Conservation (phyloP, 176 grass and related monocot species). For the Pontederia paniculata region DNA sequence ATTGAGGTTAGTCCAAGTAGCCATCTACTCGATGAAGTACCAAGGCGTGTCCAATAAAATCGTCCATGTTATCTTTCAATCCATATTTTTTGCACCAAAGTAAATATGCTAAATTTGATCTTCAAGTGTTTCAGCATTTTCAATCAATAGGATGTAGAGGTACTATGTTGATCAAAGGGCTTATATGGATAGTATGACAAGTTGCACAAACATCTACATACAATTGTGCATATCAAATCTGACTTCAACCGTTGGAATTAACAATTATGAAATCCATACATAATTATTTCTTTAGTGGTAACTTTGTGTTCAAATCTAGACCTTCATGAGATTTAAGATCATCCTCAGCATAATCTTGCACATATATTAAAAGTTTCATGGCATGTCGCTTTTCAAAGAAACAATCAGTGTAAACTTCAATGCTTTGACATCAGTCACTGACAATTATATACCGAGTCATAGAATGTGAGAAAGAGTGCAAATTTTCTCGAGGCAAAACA, state of each 20-base stretch:
- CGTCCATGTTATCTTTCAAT: slow-evolving; percentile 76
- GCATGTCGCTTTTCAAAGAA: slow-evolving; percentile 87
- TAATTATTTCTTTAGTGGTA: slow-evolving; percentile 72
- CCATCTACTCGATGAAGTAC: slow-evolving; percentile 82
- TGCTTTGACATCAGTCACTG: slow-evolving; percentile 80
- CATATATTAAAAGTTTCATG: slow-evolving; percentile 87
- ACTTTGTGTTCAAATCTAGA: slow-evolving; percentile 83
- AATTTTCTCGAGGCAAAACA: too few relatives aligned
- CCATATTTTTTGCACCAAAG: slow-evolving; percentile 77
- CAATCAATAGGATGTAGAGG: background rate
- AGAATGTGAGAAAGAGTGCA: background rate
- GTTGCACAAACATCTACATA: too few relatives aligned
- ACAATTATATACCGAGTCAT: slow-evolving; percentile 78
- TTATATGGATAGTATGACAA: too few relatives aligned
- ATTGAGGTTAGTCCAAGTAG: slow-evolving; percentile 69
- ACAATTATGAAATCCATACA: slow-evolving; percentile 30
- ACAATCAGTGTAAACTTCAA: slow-evolving; percentile 85
- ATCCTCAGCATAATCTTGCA: slow-evolving; percentile 79
- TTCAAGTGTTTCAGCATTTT: background rate
- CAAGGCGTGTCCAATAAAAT: slow-evolving; percentile 92
- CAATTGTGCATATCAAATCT: too few relatives aligned
- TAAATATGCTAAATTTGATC: background rate
- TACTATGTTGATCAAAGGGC: too few relatives aligned
- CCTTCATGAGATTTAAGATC: too few relatives aligned
- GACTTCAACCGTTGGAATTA: too few relatives aligned